Evolutionary conservation across 352 stramenopile species (phyloP), one percentile per base, ranked within the genome.

Genomic region (Pythium dissotocum): DNA sequence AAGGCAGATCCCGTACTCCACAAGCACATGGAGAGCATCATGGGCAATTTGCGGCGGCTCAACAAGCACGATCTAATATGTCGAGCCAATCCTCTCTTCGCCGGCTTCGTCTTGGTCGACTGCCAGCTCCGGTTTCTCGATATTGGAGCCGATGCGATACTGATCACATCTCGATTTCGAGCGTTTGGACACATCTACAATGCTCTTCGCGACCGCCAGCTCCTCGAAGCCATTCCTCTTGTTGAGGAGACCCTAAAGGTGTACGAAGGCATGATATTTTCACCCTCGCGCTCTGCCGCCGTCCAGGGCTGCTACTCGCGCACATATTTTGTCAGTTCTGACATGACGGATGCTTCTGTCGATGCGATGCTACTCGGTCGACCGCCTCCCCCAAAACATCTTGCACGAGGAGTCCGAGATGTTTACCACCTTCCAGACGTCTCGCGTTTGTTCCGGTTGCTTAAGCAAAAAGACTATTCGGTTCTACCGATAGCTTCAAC

Each of bases 151-250:
- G 70, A 77, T 26, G 44, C 68, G 21, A 36, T 75, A 4, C 62
- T 75, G 53, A 58, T 71, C 49, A 70, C 67, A 4, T 72, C 73
- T 13, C 70, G 56, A 5, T 68, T 66, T 36, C 53, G 68, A 26
- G 62, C 65, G 18, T 76, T 79, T 32, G 54, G 63, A 2, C 63
- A 77, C 49, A 58, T 77, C 12, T 80, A 73, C 51, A 59, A 64
- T 38, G 73, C 65, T 4, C 49, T 79, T 2, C 35, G 68, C 14
- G 48, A 75, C 24, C 28, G 63, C 56, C 35, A 59, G 8, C 54
- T 71, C 4, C 30, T 76, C 4, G 7, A 55, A 0, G 18, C 21
- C 13, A 72, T 74, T n/a, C 51, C 65, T 10, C 63, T 79, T 61
- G 63, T 80, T 18, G 73, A 80, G 12, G 59, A 68, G 0, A 28